These are phyloP conservation scores for Pythium aquatile DNA, from an alignment of 352 stramenopile species.

Conservation along the genomic window DNA sequence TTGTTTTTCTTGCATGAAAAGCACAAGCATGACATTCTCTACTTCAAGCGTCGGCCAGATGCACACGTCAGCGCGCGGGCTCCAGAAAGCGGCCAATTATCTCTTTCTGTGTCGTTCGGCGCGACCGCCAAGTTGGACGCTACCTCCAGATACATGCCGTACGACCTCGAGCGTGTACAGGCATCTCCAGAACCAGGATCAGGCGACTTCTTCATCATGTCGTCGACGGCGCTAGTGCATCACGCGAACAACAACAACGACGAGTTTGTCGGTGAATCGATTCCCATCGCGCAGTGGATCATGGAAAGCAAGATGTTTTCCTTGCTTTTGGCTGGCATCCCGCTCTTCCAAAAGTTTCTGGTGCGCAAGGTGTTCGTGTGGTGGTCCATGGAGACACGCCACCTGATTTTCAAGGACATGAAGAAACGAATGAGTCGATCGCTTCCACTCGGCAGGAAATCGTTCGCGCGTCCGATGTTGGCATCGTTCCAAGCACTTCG, in stretches of 20 bases:
- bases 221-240: constrained; percentile 53
- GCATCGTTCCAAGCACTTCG: constrained; percentile 36
- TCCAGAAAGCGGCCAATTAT: constrained; percentile 19
- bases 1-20: constrained; percentile 71
- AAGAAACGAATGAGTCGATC: constrained; percentile 31
- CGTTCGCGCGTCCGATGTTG: constrained; percentile 44
- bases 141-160: constrained; percentile 47
- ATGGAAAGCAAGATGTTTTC: constrained; percentile 78
- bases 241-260: constrained; percentile 41
- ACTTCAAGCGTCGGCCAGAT: constrained; percentile 43
- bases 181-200: constrained; percentile 28
- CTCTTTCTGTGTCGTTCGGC: constrained; percentile 32
- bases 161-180: constrained; percentile 49
- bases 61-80: constrained; percentile 5
- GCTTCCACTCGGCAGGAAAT: constrained; percentile 38
- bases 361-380: constrained; percentile 53
- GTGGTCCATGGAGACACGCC: constrained; percentile 39
- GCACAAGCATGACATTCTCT: constrained; percentile 67
- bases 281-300: constrained; percentile 65
- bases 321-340: constrained; percentile 61
- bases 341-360: constrained; percentile 74
- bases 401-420: constrained; percentile 44
- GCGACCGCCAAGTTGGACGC: constrained; percentile 7
- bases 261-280: constrained; percentile 46
- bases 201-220: constrained; percentile 75